Conservation (phyloP, 2,329 filamentous ascomycete genomes). For the Penicillium sp. region DNA sequence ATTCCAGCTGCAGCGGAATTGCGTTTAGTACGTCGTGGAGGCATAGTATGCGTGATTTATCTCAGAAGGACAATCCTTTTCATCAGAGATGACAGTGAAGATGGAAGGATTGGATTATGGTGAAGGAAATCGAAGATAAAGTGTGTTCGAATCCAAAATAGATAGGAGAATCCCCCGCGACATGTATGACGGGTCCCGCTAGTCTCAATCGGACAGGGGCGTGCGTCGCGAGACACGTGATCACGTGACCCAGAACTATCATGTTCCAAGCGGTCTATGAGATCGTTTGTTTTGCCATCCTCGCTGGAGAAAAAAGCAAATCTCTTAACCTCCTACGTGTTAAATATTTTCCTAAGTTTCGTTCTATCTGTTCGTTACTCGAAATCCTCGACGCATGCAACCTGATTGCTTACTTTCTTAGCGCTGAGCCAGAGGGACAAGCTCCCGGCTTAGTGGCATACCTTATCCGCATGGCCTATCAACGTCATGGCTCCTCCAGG, state of each 20-base stretch:
- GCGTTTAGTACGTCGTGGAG: conserved; percentile 14
- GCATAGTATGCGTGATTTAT: conserved; percentile 6
- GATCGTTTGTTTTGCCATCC: background rate
- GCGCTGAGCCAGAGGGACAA: conserved; percentile 5
- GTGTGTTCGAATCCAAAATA: too few species aligned
- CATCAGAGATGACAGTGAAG: too few species aligned
- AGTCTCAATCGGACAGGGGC: conserved; percentile 5
- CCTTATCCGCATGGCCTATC: conserved; percentile 31
- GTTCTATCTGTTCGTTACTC: background rate
- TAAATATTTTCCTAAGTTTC: background rate
- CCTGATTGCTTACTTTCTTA: background rate
- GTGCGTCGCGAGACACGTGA: conserved; percentile 1
- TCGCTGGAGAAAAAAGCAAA: background rate
- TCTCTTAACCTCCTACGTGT: background rate
- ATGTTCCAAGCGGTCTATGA: background rate
- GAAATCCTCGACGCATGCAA: background rate
- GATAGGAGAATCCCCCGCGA: too few species aligned
- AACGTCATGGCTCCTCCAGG: conserved; percentile 31
- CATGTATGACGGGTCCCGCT: background rate
- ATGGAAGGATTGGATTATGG: too few species aligned
- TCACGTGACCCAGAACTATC: background rate
- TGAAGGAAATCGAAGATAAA: too few species aligned
- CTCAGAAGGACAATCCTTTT: background rate
- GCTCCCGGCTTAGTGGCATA: conserved; percentile 14
- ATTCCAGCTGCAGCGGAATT: conserved; percentile 12